Conservation (phyloP, 441 rosid species). For the Capsella rubella region DNA sequence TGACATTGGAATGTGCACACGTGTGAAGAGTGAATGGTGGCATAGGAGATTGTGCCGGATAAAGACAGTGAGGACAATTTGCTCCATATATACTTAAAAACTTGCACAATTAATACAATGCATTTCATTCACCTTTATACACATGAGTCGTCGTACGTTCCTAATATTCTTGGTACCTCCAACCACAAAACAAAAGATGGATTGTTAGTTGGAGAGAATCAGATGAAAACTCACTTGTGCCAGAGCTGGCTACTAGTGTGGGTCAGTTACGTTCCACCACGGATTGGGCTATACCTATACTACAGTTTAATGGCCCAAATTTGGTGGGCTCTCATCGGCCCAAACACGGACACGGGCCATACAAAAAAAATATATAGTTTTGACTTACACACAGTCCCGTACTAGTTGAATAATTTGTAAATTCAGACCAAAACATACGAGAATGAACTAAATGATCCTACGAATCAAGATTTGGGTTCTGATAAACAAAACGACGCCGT, state of each 20-base stretch:
- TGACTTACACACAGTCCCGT: not conserved
- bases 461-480: not conserved
- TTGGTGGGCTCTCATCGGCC: not conserved
- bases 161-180: conserved; percentile 42
- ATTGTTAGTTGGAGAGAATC: conserved; percentile 41
- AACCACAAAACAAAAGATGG: conserved; percentile 34
- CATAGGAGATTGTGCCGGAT: conserved; percentile 38
- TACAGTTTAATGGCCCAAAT: not conserved
- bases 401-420: too few species aligned
- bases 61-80: conserved; percentile 35
- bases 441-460: too few species aligned
- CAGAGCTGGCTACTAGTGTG: not conserved
- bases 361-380: not conserved
- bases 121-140: conserved; percentile 30
- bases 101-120: conserved; percentile 24
- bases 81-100: conserved; percentile 11
- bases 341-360: not conserved
- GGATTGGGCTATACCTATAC: too few species aligned
- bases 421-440: not conserved
- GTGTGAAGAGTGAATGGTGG: conserved; percentile 29
- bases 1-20: conserved; percentile 37
- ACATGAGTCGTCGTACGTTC: conserved; percentile 38
- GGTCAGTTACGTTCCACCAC: too few species aligned
- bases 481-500: conserved; percentile 22
- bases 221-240: conserved; percentile 34